Conservation (phyloP, 768 basidiomycete genomes). For the Mrakia hoshinonis region DNA sequence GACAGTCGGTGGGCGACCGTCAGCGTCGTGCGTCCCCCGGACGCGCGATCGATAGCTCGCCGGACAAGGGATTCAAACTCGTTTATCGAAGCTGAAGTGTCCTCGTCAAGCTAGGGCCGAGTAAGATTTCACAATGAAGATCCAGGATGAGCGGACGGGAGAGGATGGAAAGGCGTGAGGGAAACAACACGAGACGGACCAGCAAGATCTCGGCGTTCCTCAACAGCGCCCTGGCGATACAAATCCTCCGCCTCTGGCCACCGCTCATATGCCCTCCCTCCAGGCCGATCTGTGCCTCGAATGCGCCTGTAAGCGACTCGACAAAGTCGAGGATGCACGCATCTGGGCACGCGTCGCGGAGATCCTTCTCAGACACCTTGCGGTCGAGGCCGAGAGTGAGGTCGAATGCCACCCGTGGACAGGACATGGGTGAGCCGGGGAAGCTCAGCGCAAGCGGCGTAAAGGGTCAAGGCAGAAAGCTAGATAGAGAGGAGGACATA, state of each 20-base stretch:
- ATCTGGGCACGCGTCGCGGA: conserved; percentile 12
- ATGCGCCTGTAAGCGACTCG: conserved; percentile 32
- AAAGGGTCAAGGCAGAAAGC: background rate
- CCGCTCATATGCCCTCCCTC: conserved; percentile 37
- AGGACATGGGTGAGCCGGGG: background rate
- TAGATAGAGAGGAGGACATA: conserved; percentile 31
- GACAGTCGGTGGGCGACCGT: conserved; percentile 38
- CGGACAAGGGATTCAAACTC: conserved; percentile 36
- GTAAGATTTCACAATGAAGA: too few species aligned
- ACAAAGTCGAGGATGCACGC: conserved; percentile 22
- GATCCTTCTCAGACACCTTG: conserved; percentile 10
- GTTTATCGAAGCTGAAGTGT: conserved; percentile 37
- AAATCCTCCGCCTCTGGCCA: conserved; percentile 37
- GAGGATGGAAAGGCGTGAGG: too few species aligned
- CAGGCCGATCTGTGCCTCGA: conserved; percentile 38
- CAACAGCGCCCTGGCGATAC: conserved; percentile 39
- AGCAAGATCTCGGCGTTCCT: conserved; percentile 38
- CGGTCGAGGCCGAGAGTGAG: conserved; percentile 18
- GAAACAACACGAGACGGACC: conserved; percentile 30
- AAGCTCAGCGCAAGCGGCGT: too few species aligned
- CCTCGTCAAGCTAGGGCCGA: conserved; percentile 29
- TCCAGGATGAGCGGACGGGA: too few species aligned
- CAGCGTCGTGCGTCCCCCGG: conserved; percentile 36
- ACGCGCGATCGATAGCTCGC: conserved; percentile 37
- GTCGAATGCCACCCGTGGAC: conserved; percentile 20